phyloP scores from a whole-genome alignment of 208 protist genomes.

The Trypanosomatidae sp. region DNA sequence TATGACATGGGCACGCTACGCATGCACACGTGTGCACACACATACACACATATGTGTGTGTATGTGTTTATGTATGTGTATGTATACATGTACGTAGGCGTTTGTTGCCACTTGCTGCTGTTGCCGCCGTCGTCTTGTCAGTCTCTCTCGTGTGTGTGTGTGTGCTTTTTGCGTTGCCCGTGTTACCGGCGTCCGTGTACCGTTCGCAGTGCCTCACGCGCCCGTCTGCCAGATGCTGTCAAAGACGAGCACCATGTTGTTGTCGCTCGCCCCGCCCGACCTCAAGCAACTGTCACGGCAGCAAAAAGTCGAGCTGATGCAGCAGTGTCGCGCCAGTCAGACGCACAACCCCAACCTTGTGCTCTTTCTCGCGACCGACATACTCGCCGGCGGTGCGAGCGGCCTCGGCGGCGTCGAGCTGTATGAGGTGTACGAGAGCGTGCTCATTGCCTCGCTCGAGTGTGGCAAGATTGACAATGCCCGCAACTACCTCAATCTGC shows the following conservation, averaged over 20 bases:
- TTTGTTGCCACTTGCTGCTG: too few relatives aligned
- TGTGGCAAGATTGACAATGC: slow-evolving; percentile 48
- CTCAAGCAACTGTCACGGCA: slow-evolving; percentile 56
- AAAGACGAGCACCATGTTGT: slow-evolving; percentile 9
- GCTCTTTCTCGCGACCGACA: slow-evolving; percentile 56
- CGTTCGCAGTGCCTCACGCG: too few relatives aligned
- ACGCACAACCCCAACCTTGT: slow-evolving; percentile 50
- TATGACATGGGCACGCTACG: too few relatives aligned
- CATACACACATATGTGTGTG: too few relatives aligned
- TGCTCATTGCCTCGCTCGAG: slow-evolving; percentile 66
- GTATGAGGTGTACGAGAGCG: slow-evolving; percentile 64
- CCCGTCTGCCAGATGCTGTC: too few relatives aligned
- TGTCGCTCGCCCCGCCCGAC: slow-evolving; percentile 49
- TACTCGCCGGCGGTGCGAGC: slow-evolving; percentile 43
- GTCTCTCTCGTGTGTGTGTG: too few relatives aligned
- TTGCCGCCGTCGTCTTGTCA: too few relatives aligned
- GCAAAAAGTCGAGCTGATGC: slow-evolving; percentile 47
- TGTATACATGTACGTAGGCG: too few relatives aligned
- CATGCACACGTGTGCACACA: too few relatives aligned
- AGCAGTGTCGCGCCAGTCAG: slow-evolving; percentile 23
- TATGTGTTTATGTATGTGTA: too few relatives aligned
- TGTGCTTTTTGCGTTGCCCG: too few relatives aligned
- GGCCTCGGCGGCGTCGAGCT: slow-evolving; percentile 31
- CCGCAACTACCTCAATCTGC: slow-evolving; percentile 33
- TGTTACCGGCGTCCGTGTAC: too few relatives aligned